These are phyloP conservation scores for Phycomyces blakesleeanus DNA, from an alignment of 192 early-diverging fungal genomes.

Conservation along the genomic window DNA sequence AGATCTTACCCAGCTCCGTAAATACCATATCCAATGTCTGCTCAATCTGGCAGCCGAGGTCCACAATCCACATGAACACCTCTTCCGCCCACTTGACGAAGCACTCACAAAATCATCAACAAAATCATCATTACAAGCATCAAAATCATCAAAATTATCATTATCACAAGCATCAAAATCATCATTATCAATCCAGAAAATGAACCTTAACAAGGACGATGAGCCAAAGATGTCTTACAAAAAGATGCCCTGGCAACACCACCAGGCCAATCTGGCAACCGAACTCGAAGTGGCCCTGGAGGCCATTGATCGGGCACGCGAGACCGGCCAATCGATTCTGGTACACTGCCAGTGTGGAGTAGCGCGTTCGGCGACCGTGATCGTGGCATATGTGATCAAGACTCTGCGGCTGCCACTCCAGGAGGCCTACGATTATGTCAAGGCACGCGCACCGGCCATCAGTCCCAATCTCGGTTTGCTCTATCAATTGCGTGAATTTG, in stretches of 20 bases:
- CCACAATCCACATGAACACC: conserved; percentile 22
- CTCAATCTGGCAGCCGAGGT: conserved; percentile 83
- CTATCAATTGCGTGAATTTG: conserved; percentile 74
- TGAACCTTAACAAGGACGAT: neutral
- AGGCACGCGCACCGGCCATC: conserved; percentile 61
- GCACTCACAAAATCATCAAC: too few relatives aligned
- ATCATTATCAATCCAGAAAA: too few relatives aligned
- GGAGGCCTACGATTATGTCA: conserved; percentile 76
- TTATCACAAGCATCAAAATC: too few relatives aligned
- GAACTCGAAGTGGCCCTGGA: conserved; percentile 62
- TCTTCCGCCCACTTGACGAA: conserved; percentile 17
- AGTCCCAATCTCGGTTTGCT: conserved; percentile 83
- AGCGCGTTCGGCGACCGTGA: conserved; percentile 80
- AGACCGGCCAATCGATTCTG: conserved; percentile 55
- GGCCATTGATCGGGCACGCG: conserved; percentile 62
- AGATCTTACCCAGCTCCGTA: conserved; percentile 41
- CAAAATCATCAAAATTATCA: too few relatives aligned
- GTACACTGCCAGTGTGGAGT: conserved; percentile 90
- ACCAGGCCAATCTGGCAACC: conserved; percentile 55
- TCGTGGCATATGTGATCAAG: conserved; percentile 90
- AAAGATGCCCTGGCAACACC: conserved; percentile 71
- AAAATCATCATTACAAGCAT: too few relatives aligned
- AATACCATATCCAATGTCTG: conserved; percentile 54
- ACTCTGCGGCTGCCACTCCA: conserved; percentile 50
- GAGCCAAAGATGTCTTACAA: conserved; percentile 46